Conservation (phyloP, 225 moss, liverwort and hornwort species). For the Polytrichum commune region DNA sequence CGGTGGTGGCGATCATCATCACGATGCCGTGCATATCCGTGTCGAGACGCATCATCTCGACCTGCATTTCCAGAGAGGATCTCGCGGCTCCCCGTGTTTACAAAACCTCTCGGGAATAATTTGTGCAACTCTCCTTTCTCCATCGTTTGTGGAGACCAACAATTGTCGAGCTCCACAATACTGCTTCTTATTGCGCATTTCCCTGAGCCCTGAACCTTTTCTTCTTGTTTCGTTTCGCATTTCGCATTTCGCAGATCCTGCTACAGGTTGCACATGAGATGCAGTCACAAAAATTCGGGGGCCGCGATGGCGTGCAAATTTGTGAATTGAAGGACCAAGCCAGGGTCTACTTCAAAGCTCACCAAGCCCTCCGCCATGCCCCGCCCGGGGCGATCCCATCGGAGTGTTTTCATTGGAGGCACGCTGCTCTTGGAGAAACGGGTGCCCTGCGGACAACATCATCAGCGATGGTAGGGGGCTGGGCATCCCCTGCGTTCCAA, state of each 20-base stretch:
- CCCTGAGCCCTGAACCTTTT: not conserved
- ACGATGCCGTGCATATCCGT: no score
- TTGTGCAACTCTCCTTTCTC: no score
- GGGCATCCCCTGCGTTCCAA: constrained; percentile 23
- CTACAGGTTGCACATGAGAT: not conserved
- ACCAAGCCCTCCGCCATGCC: constrained; percentile 12
- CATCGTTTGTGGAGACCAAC: no score
- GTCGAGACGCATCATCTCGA: no score
- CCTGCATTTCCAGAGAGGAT: no score
- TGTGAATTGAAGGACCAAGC: no score
- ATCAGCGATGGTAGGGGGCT: constrained; percentile 47
- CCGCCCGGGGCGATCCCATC: constrained; percentile 56
- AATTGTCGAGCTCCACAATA: no score
- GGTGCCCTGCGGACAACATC: constrained; percentile 44
- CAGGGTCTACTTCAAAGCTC: not conserved
- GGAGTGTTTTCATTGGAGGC: constrained; percentile 70
- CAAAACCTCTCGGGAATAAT: no score
- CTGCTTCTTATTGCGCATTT: not conserved
- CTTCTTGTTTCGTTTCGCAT: not conserved
- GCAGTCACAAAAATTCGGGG: not conserved
- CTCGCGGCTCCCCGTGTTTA: no score
- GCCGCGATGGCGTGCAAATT: not conserved
- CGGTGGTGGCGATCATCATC: no score
- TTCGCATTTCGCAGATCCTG: not conserved
- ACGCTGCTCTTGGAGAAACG: constrained; percentile 56